Evolutionary conservation across 1,284 basidiomycete genomes (phyloP).

Genomic region (Gomphus bonarii): DNA sequence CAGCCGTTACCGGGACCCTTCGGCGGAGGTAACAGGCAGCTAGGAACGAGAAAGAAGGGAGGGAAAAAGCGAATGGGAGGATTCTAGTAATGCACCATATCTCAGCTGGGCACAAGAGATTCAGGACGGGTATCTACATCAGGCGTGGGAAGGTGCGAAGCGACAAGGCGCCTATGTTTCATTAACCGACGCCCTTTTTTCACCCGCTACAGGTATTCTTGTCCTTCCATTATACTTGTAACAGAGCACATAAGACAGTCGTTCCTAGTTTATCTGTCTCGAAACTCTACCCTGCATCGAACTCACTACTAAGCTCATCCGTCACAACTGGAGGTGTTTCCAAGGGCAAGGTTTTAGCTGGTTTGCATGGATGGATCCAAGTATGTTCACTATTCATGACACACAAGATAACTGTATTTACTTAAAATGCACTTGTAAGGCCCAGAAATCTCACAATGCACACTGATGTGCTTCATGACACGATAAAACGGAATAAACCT

Average conservation of each 20-base stretch:
- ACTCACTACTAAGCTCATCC: not conserved
- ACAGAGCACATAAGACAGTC: too few species aligned
- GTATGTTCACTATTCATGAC: slow-evolving; percentile 23
- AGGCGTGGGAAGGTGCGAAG: slow-evolving; percentile 4
- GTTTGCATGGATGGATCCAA: slow-evolving; percentile 65
- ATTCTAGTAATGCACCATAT: slow-evolving; percentile 36
- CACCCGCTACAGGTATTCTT: not conserved
- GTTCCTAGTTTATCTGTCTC: too few species aligned
- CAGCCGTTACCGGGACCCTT: slow-evolving; percentile 63
- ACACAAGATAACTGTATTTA: slow-evolving; percentile 13
- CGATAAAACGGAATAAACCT: slow-evolving; percentile 72
- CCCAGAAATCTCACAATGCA: slow-evolving; percentile 51
- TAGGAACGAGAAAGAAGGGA: slow-evolving; percentile 41
- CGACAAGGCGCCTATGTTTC: not conserved
- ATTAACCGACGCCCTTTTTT: not conserved
- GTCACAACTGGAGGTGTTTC: not conserved
- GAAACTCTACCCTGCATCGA: not conserved
- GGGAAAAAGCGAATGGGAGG: slow-evolving; percentile 67
- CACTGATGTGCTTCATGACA: slow-evolving; percentile 49
- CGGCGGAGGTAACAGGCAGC: slow-evolving; percentile 40
- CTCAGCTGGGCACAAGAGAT: not conserved
- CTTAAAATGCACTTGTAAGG: slow-evolving; percentile 23
- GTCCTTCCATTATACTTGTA: not conserved
- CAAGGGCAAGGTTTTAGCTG: slow-evolving; percentile 27
- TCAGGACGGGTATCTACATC: not conserved